Base-by-base conservation (phyloP, 2,329 filamentous ascomycete species). In the Bipolaris gigantea region DNA sequence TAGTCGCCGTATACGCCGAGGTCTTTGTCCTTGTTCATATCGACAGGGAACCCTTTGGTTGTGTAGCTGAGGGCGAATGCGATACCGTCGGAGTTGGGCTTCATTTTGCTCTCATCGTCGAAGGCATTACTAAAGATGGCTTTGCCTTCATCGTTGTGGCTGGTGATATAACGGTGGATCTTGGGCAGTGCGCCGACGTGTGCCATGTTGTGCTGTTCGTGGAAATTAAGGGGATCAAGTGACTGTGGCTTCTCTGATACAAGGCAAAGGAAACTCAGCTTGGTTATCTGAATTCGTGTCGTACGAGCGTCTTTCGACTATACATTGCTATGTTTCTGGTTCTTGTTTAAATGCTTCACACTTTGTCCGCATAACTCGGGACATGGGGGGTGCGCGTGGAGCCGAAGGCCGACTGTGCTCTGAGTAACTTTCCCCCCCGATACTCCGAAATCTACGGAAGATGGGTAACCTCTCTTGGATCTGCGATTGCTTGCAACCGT, bases 31-130 rank as follows among this genome's bases (percentile, higher is more conserved):
- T 70, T 59, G 59, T 74, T 72, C 57, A 84, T 71, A 44, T 78
- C 65, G 27, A 79, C 75, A 0, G 82, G 81, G 48, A 76, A 78
- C 42, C 73, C 66, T 42, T 77, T 75, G 4, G 82, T 79, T 7
- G 78, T 77, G 67, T 83, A 84, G 53, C 73, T 75, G 30, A 83
- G 76, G 27, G 73, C 75, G 61, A 83, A 83, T 15, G 72, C 73
- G 32, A 80, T 76, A 35, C 77, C 76, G 57, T 79, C 76, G 56
- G 66, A 75, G 66, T 70, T 75, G 65, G 61, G 56, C 59, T 63
- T 64, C 71, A 74, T 72, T 30, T 64, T 67, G 53, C 63, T 71
- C 48, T 73, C 72, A 33, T 75, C 73, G 45, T 61, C 57, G 43
- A 76, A 64, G 40, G 67, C 68, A 23, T 64, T 60, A 60, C 67